Evolutionary conservation across 176 grass and related monocot species (phyloP), one percentile per base, ranked within the genome.

Genomic region (Luzula sylvatica): DNA sequence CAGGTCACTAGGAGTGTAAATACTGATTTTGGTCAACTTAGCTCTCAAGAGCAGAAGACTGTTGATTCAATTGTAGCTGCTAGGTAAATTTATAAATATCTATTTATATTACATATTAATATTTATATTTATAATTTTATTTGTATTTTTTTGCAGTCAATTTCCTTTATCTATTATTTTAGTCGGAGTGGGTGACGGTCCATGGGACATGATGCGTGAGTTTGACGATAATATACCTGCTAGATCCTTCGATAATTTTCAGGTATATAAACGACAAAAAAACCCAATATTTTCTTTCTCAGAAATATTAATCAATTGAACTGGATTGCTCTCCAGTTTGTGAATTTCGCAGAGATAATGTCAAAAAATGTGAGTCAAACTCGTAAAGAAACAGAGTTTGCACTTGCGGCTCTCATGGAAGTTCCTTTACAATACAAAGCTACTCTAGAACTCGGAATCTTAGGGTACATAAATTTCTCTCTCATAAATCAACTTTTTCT

Each of bases 161-260:
- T 71, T 65, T 42, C 74, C 74, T 9, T 43, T 78, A 50, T 78
- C 74, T 28, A 78, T 78, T 45, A 45, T 78, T 27, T 58, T 78
- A 58, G 74, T 78, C 50, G 74, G 74, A 71, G 74, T 78, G 19
- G 74, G 74, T 21, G 74, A 78, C 70, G 74, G 74, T 27, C 74
- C 74, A 27, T 78, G 74, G 74, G 74, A 78, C 40, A 70, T 58
- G 66, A 78, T 71, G 74, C 52, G 48, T 8, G 66, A 71, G 47
- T 78, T 78, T 42, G 74, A 78, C 50, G 74, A 78, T 46, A 64
- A 78, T 53, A 78, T 78, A 49, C 74, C 74, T 45, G 25, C 66
- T 56, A 50, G 74, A 39, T 78, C 74, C 23, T 78, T 78, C 11
- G 74, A 78, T 51, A 78, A 78, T 65, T 78, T 78, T 28, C 74